Evolutionary conservation across 2,329 filamentous ascomycete species (phyloP), one percentile per base, ranked within the genome.

Genomic region (Epicoccum nigrum): DNA sequence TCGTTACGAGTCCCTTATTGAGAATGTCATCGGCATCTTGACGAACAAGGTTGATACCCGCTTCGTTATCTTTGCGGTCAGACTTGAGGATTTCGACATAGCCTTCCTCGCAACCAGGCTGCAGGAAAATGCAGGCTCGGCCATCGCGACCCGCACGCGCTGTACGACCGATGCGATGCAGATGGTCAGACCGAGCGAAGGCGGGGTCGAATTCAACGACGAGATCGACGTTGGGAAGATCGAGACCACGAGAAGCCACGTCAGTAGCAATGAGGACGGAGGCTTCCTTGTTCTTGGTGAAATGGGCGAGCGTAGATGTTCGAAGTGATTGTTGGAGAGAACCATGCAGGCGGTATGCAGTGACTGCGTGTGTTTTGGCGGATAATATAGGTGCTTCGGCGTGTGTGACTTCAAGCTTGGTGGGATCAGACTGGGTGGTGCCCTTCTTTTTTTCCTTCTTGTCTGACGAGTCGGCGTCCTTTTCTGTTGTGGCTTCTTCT

Each of bases 151-250:
- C 94, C 1, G 95, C 90, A 79, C 94, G 90, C 3, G 94, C 94
- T 9, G 94, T 99, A 72, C 94, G 89, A 46, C 94, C 94, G 47
- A 97, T 90, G 48, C 94, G 88, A 76, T 99, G 94, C 7, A 97
- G 83, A 72, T 99, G 94, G 72, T 99, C 94, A 54, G 92, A 89
- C 19, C 91, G 86, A 69, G 89, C 91, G 75, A 97, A 97, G 2
- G 94, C 90, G 0, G 94, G 92, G 69, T 99, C 94, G 70, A 96
- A 97, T 72, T 99, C 94, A 49, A 99, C 84, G 41, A 99, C 92
- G 16, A 97, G 81, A 71, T 99, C 94, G 43, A 99, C 90, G 42
- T 94, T 93, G 1, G 93, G 93, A 13, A 99, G 84, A 79, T 99
- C 94, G 33, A 99, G 86, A 77, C 94, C 94, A 68, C 94, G 90